phyloP scores from a whole-genome alignment of 176 grass and related monocot genomes.

The Echinochloa phyllopogon region DNA sequence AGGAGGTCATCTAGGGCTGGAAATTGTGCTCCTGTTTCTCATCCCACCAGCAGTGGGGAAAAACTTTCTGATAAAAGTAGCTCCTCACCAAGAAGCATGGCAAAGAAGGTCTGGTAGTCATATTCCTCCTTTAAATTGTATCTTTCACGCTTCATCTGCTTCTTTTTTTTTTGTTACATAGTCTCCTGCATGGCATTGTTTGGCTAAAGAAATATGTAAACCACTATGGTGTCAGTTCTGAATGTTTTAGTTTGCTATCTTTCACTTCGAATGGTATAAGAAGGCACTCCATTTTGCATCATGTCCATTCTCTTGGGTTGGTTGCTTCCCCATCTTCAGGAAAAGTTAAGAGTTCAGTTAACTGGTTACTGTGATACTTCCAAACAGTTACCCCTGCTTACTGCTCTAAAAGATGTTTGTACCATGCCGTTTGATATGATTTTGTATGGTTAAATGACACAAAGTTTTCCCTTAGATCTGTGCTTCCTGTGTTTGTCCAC shows the following conservation, averaged over 20 bases:
- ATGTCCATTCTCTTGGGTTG: neutral
- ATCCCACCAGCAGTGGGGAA: conserved; percentile 45
- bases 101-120: conserved; percentile 49
- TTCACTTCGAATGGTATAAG: conserved; percentile 1
- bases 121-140: conserved; percentile 25
- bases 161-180: neutral
- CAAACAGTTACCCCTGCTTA: neutral
- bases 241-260: neutral
- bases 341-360: neutral
- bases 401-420: neutral
- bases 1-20: conserved; percentile 60
- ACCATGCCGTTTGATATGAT: neutral
- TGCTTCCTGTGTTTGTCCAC: neutral
- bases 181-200: neutral
- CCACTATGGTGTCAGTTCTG: neutral
- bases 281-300: neutral
- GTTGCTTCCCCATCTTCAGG: neutral
- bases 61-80: conserved; percentile 51
- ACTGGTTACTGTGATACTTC: neutral
- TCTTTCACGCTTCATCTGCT: conserved; percentile 27
- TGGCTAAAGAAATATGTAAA: neutral
- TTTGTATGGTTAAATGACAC: neutral
- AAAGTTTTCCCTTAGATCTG: neutral
- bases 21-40: conserved; percentile 45
- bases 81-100: conserved; percentile 47